phyloP scores from a whole-genome alignment of 23 red algal genomes.

The Agarophyton chilense region DNA sequence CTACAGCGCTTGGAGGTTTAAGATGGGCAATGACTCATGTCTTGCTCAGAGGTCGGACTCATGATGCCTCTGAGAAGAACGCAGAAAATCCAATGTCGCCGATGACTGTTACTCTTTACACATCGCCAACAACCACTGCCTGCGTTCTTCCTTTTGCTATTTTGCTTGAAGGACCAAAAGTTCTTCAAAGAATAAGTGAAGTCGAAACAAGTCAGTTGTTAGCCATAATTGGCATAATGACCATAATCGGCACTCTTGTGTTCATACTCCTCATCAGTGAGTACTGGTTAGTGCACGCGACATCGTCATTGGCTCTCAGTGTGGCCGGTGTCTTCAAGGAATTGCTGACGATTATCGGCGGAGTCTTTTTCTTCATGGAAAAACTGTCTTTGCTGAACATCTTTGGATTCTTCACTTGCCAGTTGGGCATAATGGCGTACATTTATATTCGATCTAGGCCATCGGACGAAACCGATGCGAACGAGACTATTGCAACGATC shows the following conservation, averaged over 20 bases:
- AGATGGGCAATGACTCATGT: slow-evolving; percentile 92
- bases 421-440: slow-evolving; percentile 78
- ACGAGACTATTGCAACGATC: background rate
- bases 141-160: slow-evolving; percentile 85
- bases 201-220: slow-evolving; percentile 19
- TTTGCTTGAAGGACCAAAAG: slow-evolving; percentile 60
- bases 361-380: slow-evolving; percentile 79
- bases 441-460: slow-evolving; percentile 59
- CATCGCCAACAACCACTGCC: slow-evolving; percentile 83
- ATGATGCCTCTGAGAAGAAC: background rate
- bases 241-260: slow-evolving; percentile 78
- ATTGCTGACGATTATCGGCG: slow-evolving; percentile 85
- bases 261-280: slow-evolving; percentile 89
- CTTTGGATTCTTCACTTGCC: slow-evolving; percentile 84
- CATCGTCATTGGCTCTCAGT: slow-evolving; percentile 88
- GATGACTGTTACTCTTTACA: slow-evolving; percentile 75
- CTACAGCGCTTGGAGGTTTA: slow-evolving; percentile 86
- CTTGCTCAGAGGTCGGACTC: slow-evolving; percentile 43
- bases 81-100: slow-evolving; percentile 56
- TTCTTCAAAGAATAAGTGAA: slow-evolving; percentile 21
- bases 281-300: slow-evolving; percentile 89
- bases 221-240: slow-evolving; percentile 62
- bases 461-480: background rate
- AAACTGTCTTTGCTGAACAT: slow-evolving; percentile 64
- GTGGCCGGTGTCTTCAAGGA: slow-evolving; percentile 98